Evolutionary conservation across 176 grass and related monocot genomes (phyloP), one percentile per base, ranked within the genome.

Genomic region (barley (Hordeum vulgare)): DNA sequence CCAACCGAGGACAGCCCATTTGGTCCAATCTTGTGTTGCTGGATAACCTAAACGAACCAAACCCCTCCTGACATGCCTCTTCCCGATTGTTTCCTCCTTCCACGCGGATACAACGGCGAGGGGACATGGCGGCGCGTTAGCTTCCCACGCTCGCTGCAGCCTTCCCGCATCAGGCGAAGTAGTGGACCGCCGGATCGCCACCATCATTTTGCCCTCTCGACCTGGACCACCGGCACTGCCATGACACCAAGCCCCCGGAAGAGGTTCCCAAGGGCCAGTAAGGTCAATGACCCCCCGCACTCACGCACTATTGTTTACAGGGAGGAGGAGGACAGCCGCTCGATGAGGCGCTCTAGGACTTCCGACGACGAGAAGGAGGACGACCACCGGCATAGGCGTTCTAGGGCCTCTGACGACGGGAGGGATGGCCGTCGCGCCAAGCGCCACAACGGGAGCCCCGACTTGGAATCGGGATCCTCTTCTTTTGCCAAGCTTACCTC

Each of bases 291-390:
- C 17, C 21, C 3, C 7, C 26, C 25, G 13, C 34, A 74, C 44
- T 51, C 40, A 6, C 70, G 37, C 68, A 26, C 69, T 40, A 85
- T 49, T 72, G 78, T 63, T 53, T 67, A 85, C 15, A 77, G 11
- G 34, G 83, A 92, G 9, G 74, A 63, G 39, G 83, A 63, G 0
- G 57, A 35, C 0, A 61, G 37, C 74, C 40, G 74, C 40, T 21
- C 49, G 49, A 39, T 18, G 70, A 76, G 61, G 74, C 76, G 61
- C 9, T 60, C 70, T 78, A 74, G 67, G 73, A 79, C 75, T 86
- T 82, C 84, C 5, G 88, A 72, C 72, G 83, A 80, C 42, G 86
- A 92, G 11, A 64, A 83, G 53, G 83, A 76, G 0, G 66, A 29
- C 8, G 75, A 41, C 69, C 26, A 75, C 34, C 41, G 71, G 31